These are phyloP conservation scores for Tulasnella sp. DNA, from an alignment of 768 basidiomycete species.

Conservation along the genomic window DNA sequence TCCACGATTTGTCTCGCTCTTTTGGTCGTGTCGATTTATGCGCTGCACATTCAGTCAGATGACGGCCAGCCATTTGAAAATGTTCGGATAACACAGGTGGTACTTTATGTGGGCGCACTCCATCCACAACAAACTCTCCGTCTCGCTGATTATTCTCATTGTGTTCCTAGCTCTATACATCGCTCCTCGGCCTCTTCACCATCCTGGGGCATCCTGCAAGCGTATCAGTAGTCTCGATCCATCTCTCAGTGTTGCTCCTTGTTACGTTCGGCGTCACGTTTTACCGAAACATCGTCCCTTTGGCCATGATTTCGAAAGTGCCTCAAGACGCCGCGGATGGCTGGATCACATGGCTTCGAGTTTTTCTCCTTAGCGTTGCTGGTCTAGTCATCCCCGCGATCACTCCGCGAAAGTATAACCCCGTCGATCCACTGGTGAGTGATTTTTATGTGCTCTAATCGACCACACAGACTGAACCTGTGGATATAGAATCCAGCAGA, in stretches of 20 bases:
- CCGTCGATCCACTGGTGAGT: constrained; percentile 42
- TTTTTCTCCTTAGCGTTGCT: constrained; percentile 35
- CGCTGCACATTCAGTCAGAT: constrained; percentile 20
- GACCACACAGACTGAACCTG: too few relatives aligned
- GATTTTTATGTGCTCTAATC: too few relatives aligned
- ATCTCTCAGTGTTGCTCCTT: constrained; percentile 39
- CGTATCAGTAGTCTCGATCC: constrained; percentile 31
- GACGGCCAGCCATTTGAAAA: constrained; percentile 24
- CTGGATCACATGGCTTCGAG: constrained; percentile 41
- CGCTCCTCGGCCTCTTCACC: constrained; percentile 34
- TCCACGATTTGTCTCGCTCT: constrained; percentile 37
- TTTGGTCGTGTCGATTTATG: constrained; percentile 39
- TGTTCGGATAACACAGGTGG: constrained; percentile 26
- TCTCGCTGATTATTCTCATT: background rate
- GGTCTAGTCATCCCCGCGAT: constrained; percentile 42
- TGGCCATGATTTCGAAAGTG: constrained; percentile 39
- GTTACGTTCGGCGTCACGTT: constrained; percentile 37
- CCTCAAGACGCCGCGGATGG: constrained; percentile 42
- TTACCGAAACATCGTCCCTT: constrained; percentile 37
- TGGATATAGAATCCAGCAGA: constrained; percentile 27
- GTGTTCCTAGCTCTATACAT: constrained; percentile 35
- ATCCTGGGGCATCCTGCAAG: constrained; percentile 34
- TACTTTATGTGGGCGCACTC: constrained; percentile 28
- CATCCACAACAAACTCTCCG: background rate
- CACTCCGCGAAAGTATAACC: constrained; percentile 45